These are phyloP conservation scores for Penicillium bialowiezense DNA, from an alignment of 495 filamentous ascomycete species.

Conservation along the genomic window DNA sequence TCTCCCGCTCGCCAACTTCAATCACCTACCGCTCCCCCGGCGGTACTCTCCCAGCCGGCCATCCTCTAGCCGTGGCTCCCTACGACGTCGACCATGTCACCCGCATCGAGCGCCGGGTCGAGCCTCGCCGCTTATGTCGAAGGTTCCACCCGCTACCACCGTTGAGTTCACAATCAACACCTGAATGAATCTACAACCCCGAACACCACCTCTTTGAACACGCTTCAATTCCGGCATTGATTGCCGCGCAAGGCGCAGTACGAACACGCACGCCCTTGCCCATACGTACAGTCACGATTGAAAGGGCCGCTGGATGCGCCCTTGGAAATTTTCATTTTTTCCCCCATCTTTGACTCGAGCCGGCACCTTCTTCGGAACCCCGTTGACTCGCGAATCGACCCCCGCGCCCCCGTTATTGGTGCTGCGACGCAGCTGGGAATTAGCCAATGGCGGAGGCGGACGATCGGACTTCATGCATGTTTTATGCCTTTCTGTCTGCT, in stretches of 20 bases:
- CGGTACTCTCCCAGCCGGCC: conserved; percentile 27
- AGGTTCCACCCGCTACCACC: conserved; percentile 31
- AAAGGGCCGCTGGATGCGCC: conserved; percentile 20
- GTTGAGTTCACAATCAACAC: conserved; percentile 25
- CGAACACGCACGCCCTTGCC: too few relatives aligned
- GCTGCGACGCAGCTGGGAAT: conserved; percentile 12
- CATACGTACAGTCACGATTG: too few relatives aligned
- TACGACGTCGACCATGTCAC: conserved; percentile 39
- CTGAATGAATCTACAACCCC: neutral
- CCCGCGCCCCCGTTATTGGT: too few relatives aligned
- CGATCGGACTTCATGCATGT: conserved; percentile 16
- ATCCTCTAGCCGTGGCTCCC: conserved; percentile 41
- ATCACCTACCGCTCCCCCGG: conserved; percentile 37
- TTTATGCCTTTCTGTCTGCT: conserved; percentile 1
- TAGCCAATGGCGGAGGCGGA: conserved; percentile 15
- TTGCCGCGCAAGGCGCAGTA: too few relatives aligned
- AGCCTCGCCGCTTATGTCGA: conserved; percentile 25
- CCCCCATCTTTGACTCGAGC: conserved; percentile 1
- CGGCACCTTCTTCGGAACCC: too few relatives aligned
- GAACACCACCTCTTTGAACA: conserved; percentile 8
- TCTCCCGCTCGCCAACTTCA: conserved; percentile 8
- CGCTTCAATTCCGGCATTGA: conserved; percentile 19
- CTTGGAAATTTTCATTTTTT: conserved; percentile 7
- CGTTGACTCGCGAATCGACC: too few relatives aligned
- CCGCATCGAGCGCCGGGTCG: conserved; percentile 34